These are phyloP conservation scores for Boletus smithii DNA, from an alignment of 1,284 basidiomycete genomes.

Conservation along the genomic window DNA sequence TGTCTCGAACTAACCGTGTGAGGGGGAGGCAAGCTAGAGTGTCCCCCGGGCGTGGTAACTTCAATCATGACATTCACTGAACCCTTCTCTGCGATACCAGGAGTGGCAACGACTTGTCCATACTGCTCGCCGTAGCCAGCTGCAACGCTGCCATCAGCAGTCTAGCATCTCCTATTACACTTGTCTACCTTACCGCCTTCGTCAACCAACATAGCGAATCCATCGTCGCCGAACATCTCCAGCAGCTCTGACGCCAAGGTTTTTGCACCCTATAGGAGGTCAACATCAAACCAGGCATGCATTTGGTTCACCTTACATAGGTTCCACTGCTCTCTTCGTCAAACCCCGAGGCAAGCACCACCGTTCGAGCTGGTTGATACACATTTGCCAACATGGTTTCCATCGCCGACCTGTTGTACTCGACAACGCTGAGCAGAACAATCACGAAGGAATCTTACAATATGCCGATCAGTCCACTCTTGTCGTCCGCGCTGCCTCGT, in stretches of 20 bases:
- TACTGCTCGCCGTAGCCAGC: constrained; percentile 30
- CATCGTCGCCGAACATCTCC: constrained; percentile 48
- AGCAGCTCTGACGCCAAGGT: constrained; percentile 37
- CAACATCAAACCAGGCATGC: not conserved
- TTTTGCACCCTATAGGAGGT: constrained; percentile 26
- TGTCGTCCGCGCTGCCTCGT: constrained; percentile 49
- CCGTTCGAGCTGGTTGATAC: constrained; percentile 45
- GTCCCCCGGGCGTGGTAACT: constrained; percentile 53
- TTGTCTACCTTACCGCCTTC: constrained; percentile 38
- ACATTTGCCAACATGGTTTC: constrained; percentile 46
- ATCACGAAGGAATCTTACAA: constrained; percentile 27
- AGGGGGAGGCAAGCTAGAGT: constrained; percentile 51
- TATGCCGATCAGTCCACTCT: constrained; percentile 47
- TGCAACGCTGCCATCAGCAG: constrained; percentile 30
- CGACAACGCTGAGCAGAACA: not conserved
- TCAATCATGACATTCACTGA: constrained; percentile 46
- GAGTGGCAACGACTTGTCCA: constrained; percentile 40
- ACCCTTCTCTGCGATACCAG: constrained; percentile 59
- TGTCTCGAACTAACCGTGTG: constrained; percentile 32
- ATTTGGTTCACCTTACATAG: constrained; percentile 29
- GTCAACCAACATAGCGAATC: constrained; percentile 51
- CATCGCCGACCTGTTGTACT: constrained; percentile 27
- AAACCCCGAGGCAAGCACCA: constrained; percentile 59
- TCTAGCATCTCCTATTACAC: not conserved
- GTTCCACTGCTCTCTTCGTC: constrained; percentile 62